Base-by-base conservation (phyloP, 2,329 filamentous ascomycete genomes). In the Magnaporthiopsis rhizophila region DNA sequence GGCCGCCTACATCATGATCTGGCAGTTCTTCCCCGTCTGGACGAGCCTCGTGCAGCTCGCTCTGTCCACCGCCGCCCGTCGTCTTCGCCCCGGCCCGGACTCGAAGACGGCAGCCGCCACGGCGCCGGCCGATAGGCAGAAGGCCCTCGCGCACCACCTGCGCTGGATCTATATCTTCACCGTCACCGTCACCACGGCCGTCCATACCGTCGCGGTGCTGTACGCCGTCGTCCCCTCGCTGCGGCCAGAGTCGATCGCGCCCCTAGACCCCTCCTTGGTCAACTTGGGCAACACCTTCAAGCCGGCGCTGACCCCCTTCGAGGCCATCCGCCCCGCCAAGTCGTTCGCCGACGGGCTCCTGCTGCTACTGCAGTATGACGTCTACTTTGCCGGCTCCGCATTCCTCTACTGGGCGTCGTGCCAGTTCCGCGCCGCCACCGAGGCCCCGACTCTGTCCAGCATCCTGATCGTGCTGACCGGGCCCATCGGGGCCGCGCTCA, bases 151-250 rank as follows among this genome's bases (percentile, higher is more conserved):
- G 28, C 21, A 36, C 26, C 62, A 56, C 34, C 56, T 63, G 28
- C 62, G 62, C 56, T 57, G 53, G 32, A 32, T 63, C n/a, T 63
- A 63, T 56, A 28, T 63, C 53, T 58, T 34, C n/a, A 30, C 34
- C 7, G 11, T 63, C 53, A 30, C 28, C 56, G n/a, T 63, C n/a
- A 30, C 56, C 15, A 53, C 53, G 21, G 34, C 32, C 53, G 21
- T 36, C n/a, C 62, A 63, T 24, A n/a, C 24, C 13, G 1, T 45
- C 12, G 38, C 62, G n/a, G 53, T 63, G 30, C n/a, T 57, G 53
- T 57, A 24, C 30, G 34, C 58, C n/a, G 34, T 63, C 36, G 32
- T 59, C 62, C 53, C 62, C 1, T 32, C 34, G n/a, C 56, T 59
- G 62, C 56, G 56, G 15, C 62, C 62, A 30, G 11, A 15, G 21